Evolutionary conservation across 2,329 filamentous ascomycete genomes (phyloP), one percentile per base, ranked within the genome.

Genomic region (Sphaerulina vaccinii): DNA sequence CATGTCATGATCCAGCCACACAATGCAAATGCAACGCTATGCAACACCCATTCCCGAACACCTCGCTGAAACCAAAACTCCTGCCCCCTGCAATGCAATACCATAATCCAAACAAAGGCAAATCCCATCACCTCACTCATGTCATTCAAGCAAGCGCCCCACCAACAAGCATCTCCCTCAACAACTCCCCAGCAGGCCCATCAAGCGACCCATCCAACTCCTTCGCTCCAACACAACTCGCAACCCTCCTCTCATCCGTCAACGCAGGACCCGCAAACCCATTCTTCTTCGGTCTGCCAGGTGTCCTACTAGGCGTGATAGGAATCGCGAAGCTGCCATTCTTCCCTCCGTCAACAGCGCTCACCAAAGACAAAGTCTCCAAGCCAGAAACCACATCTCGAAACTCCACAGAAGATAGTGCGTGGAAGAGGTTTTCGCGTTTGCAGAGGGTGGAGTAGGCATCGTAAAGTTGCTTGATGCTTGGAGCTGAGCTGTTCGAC

Each of bases 351-450:
- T 89, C 67, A 73, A 88, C 65, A 72, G 85, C 71, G 68, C 86
- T 78, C 5, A 96, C 79, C 18, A 97, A 75, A 1, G 89, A 91
- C 40, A 96, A 74, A 0, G 91, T 93, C 74, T 99, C 93, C 46
- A 99, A 73, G 62, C 89, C 95, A 29, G 87, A 85, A 16, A 96
- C 79, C 4, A 99, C 91, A 70, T 99, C 93, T 52, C 90, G 84
- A 70, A 99, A 99, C 70, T 99, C 93, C 4, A 90, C 93, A 64
- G 83, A 87, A 1, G 90, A 93, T 2, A 99, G 80, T 1, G 92
- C 88, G 61, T 96, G 90, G 2, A 99, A 79, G 8, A 95, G 78
- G n/a, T 90, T 88, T 64, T 97, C 92, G 29, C 84, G 82, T 52
- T 84, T 92, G 72, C 93, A 99, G 13, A 96, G 78, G 27, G 80